Conservation (phyloP, 2,329 filamentous ascomycete species). For the Fusarium goolgardi region DNA sequence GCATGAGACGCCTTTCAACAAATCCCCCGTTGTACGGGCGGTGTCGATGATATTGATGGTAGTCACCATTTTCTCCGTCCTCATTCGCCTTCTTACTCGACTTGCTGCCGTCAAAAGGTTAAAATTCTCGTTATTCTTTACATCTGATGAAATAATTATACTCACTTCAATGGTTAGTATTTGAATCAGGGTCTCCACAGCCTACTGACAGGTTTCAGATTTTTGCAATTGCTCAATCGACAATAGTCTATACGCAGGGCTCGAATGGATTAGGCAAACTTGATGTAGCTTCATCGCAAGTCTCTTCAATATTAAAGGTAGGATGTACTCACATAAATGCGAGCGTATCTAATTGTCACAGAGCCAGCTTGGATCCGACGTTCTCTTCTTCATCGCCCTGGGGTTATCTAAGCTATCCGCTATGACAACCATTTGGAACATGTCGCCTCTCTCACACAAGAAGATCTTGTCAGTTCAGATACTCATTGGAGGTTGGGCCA, state of each 20-base stretch:
- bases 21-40: conserved; percentile 16
- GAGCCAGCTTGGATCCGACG: conserved; percentile 12
- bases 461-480: conserved; percentile 1
- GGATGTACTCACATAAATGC: accelerated
- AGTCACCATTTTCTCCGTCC: conserved; percentile 2
- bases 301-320: conserved; percentile 3
- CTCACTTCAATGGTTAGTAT: conserved; percentile 7
- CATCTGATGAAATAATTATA: conserved; percentile 9
- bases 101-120: neutral
- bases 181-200: too few relatives aligned
- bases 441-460: conserved; percentile 13
- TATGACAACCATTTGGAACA: conserved; percentile 3
- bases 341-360: neutral
- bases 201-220: neutral
- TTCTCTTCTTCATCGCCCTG: neutral
- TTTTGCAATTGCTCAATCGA: conserved; percentile 8
- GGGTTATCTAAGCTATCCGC: conserved; percentile 12
- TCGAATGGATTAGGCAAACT: conserved; percentile 8
- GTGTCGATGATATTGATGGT: conserved; percentile 24
- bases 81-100: conserved; percentile 10
- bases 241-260: neutral
- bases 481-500: neutral
- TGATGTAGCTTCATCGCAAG: neutral
- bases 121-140: neutral
- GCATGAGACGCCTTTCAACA: conserved; percentile 27